A percentile compares a stretch with the other conserved stretches of the same genome.
These are phyloP conservation scores for Fusarium pseudoanthophilum DNA, from an alignment of 2,329 filamentous ascomycete species.

Conservation along the genomic window DNA sequence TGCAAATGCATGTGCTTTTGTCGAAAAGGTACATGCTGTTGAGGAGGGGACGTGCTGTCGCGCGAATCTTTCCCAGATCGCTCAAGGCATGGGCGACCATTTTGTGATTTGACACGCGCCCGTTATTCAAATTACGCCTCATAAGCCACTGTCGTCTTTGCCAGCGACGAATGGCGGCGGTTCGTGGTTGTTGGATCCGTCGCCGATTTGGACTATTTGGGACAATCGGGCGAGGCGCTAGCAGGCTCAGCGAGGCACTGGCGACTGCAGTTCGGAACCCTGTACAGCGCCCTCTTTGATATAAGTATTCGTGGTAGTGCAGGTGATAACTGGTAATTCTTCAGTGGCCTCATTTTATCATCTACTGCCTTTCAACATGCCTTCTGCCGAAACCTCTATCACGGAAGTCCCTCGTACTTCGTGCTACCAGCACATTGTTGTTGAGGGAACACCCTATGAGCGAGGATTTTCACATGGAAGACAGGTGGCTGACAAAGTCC, in stretches of 20 bases:
- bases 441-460: background rate
- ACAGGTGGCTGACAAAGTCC: background rate
- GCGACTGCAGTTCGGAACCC: background rate
- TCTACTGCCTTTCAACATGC: background rate
- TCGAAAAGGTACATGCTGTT: background rate
- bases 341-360: rapidly evolving
- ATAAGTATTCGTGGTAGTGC: background rate
- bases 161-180: background rate
- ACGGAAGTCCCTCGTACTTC: background rate
- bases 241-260: rapidly evolving
- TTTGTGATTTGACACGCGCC: background rate
- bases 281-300: rapidly evolving
- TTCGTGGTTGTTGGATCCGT: background rate
- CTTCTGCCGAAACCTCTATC: background rate
- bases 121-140: rapidly evolving
- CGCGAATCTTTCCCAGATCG: background rate
- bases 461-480: background rate
- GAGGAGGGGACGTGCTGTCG: background rate
- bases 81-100: background rate
- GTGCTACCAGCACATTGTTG: background rate
- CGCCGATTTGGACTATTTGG: background rate
- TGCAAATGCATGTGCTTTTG: rapidly evolving
- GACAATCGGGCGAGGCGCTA: background rate
- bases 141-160: rapidly evolving
- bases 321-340: too few species aligned